These are phyloP conservation scores for Fraxinus platypoda DNA, from an alignment of 305 asterid genomes.

Conservation along the genomic window DNA sequence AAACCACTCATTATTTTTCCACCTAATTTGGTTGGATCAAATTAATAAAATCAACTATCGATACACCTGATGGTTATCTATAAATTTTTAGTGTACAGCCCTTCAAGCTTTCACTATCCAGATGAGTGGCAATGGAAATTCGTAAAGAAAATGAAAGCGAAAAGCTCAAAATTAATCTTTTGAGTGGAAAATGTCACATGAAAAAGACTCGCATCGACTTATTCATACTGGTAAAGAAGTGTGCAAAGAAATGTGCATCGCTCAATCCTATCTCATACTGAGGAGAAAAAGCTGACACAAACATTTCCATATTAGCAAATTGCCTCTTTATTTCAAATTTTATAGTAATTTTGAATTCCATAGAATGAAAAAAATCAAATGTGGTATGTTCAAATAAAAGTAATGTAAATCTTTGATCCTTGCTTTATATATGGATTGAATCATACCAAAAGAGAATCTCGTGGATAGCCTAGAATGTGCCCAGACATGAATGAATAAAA, in stretches of 20 bases:
- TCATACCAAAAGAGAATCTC: background rate
- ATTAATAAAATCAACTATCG: too few species aligned
- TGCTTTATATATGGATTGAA: background rate
- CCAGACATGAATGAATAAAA: background rate
- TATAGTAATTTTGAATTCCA: background rate
- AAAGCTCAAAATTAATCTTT: background rate
- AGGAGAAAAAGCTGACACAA: background rate
- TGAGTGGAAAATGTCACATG: background rate
- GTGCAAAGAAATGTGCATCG: too few species aligned
- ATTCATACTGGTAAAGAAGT: too few species aligned
- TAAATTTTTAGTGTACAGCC: too few species aligned
- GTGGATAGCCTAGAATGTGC: background rate
- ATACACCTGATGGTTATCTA: background rate
- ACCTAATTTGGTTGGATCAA: background rate
- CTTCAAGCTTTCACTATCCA: background rate
- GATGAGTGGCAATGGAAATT: background rate
- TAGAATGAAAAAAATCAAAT: background rate
- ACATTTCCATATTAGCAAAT: background rate
- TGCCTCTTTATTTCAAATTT: background rate
- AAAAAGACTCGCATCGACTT: background rate
- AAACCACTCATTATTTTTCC: background rate
- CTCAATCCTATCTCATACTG: background rate
- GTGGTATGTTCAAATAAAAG: background rate
- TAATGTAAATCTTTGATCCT: background rate
- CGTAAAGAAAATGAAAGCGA: background rate